phyloP scores from a whole-genome alignment of 2,329 filamentous ascomycete species.

The Camillea tinctor region DNA sequence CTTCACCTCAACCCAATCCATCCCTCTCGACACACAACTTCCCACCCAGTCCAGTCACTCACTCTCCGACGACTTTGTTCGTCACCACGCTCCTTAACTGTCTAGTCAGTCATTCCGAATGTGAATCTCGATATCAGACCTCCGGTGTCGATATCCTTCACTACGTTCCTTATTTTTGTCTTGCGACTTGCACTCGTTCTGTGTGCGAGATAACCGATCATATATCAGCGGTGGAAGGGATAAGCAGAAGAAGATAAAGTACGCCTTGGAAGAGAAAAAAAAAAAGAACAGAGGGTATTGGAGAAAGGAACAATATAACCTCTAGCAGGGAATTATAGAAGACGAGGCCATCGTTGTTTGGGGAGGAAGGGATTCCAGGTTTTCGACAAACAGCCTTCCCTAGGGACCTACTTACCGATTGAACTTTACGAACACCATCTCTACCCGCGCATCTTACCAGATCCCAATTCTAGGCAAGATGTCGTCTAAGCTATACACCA shows the following conservation, averaged over 20 bases:
- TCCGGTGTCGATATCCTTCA: conserved; percentile 22
- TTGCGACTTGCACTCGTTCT: neutral
- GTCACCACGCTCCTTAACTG: conserved; percentile 30
- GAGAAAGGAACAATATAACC: no score
- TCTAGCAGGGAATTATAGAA: neutral
- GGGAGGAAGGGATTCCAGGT: neutral
- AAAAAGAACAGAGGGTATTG: no score
- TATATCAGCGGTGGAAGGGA: no score
- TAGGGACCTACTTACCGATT: neutral
- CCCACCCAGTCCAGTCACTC: conserved; percentile 21
- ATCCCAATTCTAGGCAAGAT: conserved; percentile 13
- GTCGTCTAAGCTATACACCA: conserved; percentile 23
- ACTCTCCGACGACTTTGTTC: conserved; percentile 20
- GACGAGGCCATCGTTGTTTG: neutral
- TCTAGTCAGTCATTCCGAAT: no score
- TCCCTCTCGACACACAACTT: conserved; percentile 7
- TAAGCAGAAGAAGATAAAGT: no score
- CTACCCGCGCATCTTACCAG: neutral
- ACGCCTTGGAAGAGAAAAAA: no score
- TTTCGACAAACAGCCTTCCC: neutral
- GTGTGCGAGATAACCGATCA: neutral
- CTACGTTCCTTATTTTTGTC: conserved; percentile 28
- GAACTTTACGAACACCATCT: neutral
- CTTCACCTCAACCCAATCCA: conserved; percentile 1
- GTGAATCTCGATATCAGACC: conserved; percentile 17